Conservation (phyloP, 192 early-diverging fungal species). For the Coemansia sp. region DNA sequence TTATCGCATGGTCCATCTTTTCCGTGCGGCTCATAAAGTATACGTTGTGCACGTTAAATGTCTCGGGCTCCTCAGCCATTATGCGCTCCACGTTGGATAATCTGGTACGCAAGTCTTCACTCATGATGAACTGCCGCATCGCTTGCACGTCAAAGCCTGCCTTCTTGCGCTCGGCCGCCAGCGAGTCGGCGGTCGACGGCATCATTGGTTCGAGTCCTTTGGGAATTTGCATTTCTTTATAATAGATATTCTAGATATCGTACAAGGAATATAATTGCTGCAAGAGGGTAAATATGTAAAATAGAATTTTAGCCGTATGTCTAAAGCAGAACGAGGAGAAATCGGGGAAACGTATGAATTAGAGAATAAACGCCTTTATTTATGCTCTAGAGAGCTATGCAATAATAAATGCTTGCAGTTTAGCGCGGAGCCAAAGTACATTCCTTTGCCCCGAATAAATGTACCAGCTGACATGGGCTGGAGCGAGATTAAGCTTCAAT, state of each 20-base stretch:
- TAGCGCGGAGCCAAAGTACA: background rate
- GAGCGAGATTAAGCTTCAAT: background rate
- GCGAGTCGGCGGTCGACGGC: constrained; percentile 46
- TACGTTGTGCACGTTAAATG: constrained; percentile 68
- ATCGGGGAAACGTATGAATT: too few species aligned
- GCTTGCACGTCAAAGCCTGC: constrained; percentile 67
- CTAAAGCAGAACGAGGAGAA: background rate
- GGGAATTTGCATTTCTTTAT: constrained; percentile 33
- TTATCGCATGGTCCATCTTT: constrained; percentile 63
- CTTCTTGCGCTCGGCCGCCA: constrained; percentile 68
- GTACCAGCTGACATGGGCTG: background rate
- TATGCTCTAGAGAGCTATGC: too few species aligned
- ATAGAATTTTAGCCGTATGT: background rate
- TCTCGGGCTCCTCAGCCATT: constrained; percentile 67
- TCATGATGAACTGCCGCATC: constrained; percentile 70
- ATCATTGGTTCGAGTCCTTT: constrained; percentile 30
- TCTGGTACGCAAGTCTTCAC: constrained; percentile 62
- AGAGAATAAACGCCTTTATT: too few species aligned
- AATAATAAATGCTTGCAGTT: background rate
- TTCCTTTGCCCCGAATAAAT: background rate
- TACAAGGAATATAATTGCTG: background rate
- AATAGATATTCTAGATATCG: background rate
- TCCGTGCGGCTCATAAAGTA: constrained; percentile 76
- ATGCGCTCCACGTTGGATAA: constrained; percentile 62
- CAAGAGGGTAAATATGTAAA: background rate